Percentiles rank a stretch among this genome's conserved stretches.
Evolutionary conservation across 768 basidiomycete species (phyloP).

Genomic region (Stropharia rugosoannulata): DNA sequence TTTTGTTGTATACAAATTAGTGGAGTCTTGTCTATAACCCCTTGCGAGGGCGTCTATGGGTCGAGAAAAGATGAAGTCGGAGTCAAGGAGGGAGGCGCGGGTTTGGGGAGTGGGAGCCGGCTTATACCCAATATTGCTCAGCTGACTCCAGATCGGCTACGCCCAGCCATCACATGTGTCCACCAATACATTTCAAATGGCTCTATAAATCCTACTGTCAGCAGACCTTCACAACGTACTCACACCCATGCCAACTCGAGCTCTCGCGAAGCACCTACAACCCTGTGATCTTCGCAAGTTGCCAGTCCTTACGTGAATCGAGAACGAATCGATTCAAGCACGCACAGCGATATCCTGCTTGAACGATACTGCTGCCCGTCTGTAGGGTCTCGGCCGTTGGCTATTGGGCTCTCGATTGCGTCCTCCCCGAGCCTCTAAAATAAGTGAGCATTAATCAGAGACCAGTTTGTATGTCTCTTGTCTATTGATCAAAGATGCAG

Average conservation of each 20-base stretch:
- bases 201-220: not conserved
- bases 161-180: not conserved
- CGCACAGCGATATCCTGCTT: too few species aligned
- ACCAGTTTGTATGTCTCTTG: too few species aligned
- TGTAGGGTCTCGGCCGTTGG: too few species aligned
- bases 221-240: not conserved
- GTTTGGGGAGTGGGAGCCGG: not conserved
- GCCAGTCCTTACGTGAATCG: not conserved
- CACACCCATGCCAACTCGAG: not conserved
- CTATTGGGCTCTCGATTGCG: too few species aligned
- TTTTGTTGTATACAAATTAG: conserved; percentile 1
- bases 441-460: too few species aligned
- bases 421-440: too few species aligned
- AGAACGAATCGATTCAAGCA: not conserved
- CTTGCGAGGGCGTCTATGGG: not conserved
- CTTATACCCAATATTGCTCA: not conserved
- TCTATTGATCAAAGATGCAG: too few species aligned
- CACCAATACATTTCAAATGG: conserved; percentile 3
- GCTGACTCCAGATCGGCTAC: not conserved
- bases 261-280: not conserved
- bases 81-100: not conserved
- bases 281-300: not conserved
- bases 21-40: not conserved
- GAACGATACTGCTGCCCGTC: too few species aligned
- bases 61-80: not conserved